Conservation (phyloP, 345 rosid species). For the Excoecaria cochinchinensis region DNA sequence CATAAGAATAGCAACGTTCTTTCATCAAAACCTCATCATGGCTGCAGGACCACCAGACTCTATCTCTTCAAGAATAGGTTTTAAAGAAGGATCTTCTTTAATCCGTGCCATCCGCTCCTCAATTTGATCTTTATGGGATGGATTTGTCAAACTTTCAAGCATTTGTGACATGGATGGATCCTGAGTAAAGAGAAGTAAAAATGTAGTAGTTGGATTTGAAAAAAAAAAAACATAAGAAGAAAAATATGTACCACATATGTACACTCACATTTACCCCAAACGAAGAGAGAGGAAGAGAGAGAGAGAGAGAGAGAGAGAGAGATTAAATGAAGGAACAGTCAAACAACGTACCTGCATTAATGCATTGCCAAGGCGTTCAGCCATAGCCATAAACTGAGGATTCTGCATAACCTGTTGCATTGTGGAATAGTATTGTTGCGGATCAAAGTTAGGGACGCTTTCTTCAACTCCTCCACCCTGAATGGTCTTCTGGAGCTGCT, state of each 20-base stretch:
- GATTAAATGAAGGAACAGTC: background rate
- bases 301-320: background rate
- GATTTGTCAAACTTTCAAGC: constrained; percentile 79
- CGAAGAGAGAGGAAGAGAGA: background rate
- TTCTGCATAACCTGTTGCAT: constrained; percentile 99
- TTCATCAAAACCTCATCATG: constrained; percentile 76
- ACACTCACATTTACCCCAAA: too few relatives aligned
- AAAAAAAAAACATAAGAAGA: background rate
- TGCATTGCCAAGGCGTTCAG: constrained; percentile 87
- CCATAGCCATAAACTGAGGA: constrained; percentile 94
- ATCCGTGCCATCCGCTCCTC: constrained; percentile 85
- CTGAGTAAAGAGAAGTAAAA: constrained; percentile 35
- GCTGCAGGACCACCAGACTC: constrained; percentile 92
- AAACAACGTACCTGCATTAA: constrained; percentile 65
- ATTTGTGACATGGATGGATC: constrained; percentile 97
- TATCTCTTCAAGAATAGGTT: constrained; percentile 85
- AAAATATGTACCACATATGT: background rate
- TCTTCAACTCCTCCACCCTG: constrained; percentile 60
- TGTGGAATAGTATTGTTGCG: constrained; percentile 70
- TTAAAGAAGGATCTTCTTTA: constrained; percentile 85
- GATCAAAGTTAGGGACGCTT: constrained; percentile 60
- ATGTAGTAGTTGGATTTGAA: constrained; percentile 9
- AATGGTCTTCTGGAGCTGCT: constrained; percentile 83
- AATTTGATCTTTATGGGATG: constrained; percentile 73
- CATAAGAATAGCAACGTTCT: background rate